Percentiles rank a stretch among this genome's conserved stretches.
phyloP scores from a whole-genome alignment of 2,329 filamentous ascomycete genomes.

The Fusarium buxicola region DNA sequence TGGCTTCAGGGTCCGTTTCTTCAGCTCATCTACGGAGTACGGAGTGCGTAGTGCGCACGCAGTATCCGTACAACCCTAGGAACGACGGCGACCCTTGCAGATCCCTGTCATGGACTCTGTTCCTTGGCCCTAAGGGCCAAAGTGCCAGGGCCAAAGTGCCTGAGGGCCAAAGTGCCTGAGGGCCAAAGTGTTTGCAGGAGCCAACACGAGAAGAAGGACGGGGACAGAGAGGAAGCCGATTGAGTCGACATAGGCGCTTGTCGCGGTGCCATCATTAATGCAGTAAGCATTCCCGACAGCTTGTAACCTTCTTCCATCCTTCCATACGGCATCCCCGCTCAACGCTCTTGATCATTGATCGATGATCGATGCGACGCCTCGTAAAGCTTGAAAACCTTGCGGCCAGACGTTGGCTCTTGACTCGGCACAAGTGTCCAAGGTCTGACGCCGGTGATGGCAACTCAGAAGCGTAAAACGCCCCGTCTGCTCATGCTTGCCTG shows the following conservation, averaged over 20 bases:
- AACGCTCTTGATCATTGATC: neutral
- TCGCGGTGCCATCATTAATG: no score
- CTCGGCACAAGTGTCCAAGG: slow-evolving; percentile 1
- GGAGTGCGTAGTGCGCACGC: no score
- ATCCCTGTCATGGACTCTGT: slow-evolving; percentile 1
- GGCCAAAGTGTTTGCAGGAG: slow-evolving; percentile 15
- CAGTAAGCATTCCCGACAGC: neutral
- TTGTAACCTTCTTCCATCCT: neutral
- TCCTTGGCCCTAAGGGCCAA: slow-evolving; percentile 4
- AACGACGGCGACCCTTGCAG: neutral
- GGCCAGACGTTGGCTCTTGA: neutral
- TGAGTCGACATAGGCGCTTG: no score
- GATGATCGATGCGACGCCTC: no score
- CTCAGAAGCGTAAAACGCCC: neutral
- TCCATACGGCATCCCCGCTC: neutral
- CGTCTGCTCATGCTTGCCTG: slow-evolving; percentile 17
- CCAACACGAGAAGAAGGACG: neutral
- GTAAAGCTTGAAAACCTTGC: no score
- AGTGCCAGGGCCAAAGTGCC: no score
- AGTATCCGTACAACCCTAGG: no score
- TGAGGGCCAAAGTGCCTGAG: no score
- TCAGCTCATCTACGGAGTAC: no score
- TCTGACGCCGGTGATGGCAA: neutral
- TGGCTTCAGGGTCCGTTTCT: neutral
- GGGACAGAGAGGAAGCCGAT: no score